phyloP scores from a whole-genome alignment of 225 moss, liverwort and hornwort species.

The Takakia lepidozioides region DNA sequence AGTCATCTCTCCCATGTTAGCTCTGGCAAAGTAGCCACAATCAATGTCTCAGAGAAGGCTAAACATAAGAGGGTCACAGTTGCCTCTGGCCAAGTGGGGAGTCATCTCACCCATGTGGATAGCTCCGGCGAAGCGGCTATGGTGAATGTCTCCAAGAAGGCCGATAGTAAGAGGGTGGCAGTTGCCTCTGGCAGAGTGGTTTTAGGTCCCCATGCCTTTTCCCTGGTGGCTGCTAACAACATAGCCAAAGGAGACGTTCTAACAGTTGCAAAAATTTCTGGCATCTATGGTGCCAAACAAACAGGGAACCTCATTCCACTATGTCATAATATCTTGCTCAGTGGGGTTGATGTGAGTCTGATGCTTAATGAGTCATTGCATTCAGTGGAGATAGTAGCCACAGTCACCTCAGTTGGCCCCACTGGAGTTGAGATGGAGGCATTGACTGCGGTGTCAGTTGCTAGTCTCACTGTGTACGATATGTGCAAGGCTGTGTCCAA shows the following conservation, averaged over 20 bases:
- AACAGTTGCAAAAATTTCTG: slow-evolving; percentile 77
- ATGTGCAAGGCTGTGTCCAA: slow-evolving; percentile 95
- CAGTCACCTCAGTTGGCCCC: slow-evolving; percentile 56
- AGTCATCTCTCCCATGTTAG: slow-evolving; percentile 64
- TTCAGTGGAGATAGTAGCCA: slow-evolving; percentile 66
- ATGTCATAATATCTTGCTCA: slow-evolving; percentile 67
- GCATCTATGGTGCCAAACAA: slow-evolving; percentile 87
- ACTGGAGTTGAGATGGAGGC: slow-evolving; percentile 99
- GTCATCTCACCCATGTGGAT: slow-evolving; percentile 65
- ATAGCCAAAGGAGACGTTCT: slow-evolving; percentile 86
- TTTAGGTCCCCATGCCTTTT: slow-evolving; percentile 57
- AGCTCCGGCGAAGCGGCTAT: slow-evolving; percentile 67
- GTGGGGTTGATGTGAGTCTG: slow-evolving; percentile 58
- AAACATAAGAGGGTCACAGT: slow-evolving; percentile 50
- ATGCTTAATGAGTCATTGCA: slow-evolving; percentile 37
- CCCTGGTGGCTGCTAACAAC: slow-evolving; percentile 63
- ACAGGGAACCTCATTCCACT: slow-evolving; percentile 74
- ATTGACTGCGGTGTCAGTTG: slow-evolving; percentile 80
- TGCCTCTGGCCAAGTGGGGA: slow-evolving; percentile 60
- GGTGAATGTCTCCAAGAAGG: slow-evolving; percentile 69
- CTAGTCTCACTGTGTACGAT: slow-evolving; percentile 83
- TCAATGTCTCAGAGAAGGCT: slow-evolving; percentile 55
- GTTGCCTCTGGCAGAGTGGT: slow-evolving; percentile 66
- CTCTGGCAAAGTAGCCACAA: slow-evolving; percentile 81
- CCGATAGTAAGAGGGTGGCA: slow-evolving; percentile 47